Conservation (phyloP, 768 basidiomycete genomes). For the Phaeolepiota aurea region DNA sequence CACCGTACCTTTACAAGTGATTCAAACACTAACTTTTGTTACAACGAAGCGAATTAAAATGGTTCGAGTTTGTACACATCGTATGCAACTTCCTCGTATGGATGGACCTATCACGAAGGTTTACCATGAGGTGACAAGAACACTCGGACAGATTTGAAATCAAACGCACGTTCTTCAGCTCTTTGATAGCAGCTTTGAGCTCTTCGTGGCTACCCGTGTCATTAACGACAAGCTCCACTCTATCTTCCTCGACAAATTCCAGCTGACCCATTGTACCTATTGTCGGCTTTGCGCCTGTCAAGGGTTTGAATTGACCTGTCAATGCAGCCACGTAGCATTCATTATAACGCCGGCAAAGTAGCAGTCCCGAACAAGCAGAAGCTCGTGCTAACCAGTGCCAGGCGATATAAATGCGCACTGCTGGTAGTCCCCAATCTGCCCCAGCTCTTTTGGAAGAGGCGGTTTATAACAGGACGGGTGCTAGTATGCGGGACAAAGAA, state of each 20-base stretch:
- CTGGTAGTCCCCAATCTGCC: conserved; percentile 45
- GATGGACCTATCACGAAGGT: conserved; percentile 31
- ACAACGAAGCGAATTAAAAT: conserved; percentile 26
- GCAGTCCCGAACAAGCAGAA: no score
- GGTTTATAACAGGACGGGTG: conserved; percentile 32
- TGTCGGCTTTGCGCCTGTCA: conserved; percentile 30
- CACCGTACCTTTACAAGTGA: no score
- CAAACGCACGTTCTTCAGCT: conserved; percentile 35
- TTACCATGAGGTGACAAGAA: no score
- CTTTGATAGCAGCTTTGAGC: conserved; percentile 29
- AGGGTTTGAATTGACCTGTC: conserved; percentile 39
- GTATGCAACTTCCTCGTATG: conserved; percentile 51
- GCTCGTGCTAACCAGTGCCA: conserved; percentile 36
- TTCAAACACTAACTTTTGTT: no score
- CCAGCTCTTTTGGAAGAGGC: conserved; percentile 36
- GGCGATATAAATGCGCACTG: conserved; percentile 45
- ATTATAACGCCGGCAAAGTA: no score
- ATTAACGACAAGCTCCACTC: conserved; percentile 43
- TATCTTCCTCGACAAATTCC: conserved; percentile 43
- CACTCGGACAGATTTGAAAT: background rate
- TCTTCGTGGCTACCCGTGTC: conserved; percentile 25
- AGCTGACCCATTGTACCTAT: conserved; percentile 34
- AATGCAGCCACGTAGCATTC: no score
- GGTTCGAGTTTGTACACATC: conserved; percentile 45
- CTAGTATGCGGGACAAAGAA: conserved; percentile 39